Percentiles rank a stretch among this genome's conserved stretches.
Evolutionary conservation across 2,329 filamentous ascomycete species (phyloP).

Genomic region (Pleomassaria siparia): DNA sequence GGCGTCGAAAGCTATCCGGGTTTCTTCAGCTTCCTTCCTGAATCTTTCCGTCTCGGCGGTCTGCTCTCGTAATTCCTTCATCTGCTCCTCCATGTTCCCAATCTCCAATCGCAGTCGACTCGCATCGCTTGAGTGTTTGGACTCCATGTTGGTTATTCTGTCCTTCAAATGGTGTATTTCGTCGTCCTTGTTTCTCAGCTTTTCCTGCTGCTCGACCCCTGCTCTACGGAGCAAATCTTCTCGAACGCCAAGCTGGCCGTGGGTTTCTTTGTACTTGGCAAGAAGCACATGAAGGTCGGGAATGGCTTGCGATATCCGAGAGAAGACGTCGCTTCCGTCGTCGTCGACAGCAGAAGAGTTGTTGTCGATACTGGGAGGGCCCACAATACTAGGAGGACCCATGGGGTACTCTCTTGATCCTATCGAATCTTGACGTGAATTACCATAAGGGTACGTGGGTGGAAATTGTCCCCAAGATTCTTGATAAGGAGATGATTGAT

Average conservation of each 20-base stretch:
- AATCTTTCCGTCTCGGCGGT: conserved; percentile 48
- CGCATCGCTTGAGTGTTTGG: conserved; percentile 53
- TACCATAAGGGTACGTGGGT: conserved; percentile 39
- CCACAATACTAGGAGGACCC: conserved; percentile 29
- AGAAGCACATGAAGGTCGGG: conserved; percentile 43
- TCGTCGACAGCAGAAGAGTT: conserved; percentile 35
- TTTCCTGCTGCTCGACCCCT: conserved; percentile 53
- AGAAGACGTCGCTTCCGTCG: conserved; percentile 41
- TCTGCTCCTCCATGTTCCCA: conserved; percentile 54
- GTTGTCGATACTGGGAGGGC: conserved; percentile 33
- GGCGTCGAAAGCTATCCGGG: conserved; percentile 31
- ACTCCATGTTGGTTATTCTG: conserved; percentile 52
- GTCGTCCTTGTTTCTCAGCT: conserved; percentile 53
- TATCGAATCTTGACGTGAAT: conserved; percentile 40
- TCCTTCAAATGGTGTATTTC: conserved; percentile 56
- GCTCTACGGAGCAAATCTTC: conserved; percentile 54
- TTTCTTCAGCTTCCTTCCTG: conserved; percentile 42
- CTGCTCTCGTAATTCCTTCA: conserved; percentile 53
- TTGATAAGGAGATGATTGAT: conserved; percentile 41
- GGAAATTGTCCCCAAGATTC: conserved; percentile 39
- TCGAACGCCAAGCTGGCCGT: conserved; percentile 51
- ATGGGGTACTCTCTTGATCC: conserved; percentile 37
- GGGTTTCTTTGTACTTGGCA: conserved; percentile 53
- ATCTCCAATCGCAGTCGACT: conserved; percentile 55
- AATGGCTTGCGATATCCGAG: conserved; percentile 41